Evolutionary conservation across 2,329 filamentous ascomycete genomes (phyloP), one percentile per base, ranked within the genome.

Genomic region (Pezicula carpinea): DNA sequence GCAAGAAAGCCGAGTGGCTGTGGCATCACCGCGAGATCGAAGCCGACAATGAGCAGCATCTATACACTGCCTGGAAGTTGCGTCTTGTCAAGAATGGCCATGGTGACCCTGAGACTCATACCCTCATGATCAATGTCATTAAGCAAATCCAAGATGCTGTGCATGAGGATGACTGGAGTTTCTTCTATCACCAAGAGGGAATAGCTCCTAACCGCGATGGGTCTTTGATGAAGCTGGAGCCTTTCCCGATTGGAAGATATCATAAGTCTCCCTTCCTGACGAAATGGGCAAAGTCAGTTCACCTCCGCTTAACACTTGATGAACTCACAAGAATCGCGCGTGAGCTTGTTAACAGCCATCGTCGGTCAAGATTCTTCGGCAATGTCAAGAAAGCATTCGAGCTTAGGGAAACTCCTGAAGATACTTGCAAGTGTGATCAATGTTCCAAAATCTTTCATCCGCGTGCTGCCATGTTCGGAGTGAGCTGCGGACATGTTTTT

Each of bases 1-100:
- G 64, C 15, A 62, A 57, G 43, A 50, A 58, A 22, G 62, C 62
- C 1, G 50, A 60, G 8, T 68, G 62, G 61, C 46, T 68, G 10
- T 58, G 26, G 26, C 26, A 29, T 29, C 26, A 59, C 44, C 53
- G 50, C 26, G 49, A 56, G 13, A 53, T 58, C 44, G 51, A 62
- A 39, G 59, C 58, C 6, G 55, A 66, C 22, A 29, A 29, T 3
- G 26, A 29, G 26, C 3, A 8, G 13, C 26, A 29, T 29, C 13
- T 29, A 63, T n/a, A 50, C 55, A 6, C 21, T 41, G 34, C 39
- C 18, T 47, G 31, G 36, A 34, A 32, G 11, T 32, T 15, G 18
- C 33, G 33, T 15, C 17, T 46, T 6, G 19, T 23, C 11, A 43
- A 39, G 6, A 49, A 49, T 29, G 14, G 17, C 23, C 35, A 29